Conservation (phyloP, 2,329 filamentous ascomycete genomes). For the Fusarium nelsonii region DNA sequence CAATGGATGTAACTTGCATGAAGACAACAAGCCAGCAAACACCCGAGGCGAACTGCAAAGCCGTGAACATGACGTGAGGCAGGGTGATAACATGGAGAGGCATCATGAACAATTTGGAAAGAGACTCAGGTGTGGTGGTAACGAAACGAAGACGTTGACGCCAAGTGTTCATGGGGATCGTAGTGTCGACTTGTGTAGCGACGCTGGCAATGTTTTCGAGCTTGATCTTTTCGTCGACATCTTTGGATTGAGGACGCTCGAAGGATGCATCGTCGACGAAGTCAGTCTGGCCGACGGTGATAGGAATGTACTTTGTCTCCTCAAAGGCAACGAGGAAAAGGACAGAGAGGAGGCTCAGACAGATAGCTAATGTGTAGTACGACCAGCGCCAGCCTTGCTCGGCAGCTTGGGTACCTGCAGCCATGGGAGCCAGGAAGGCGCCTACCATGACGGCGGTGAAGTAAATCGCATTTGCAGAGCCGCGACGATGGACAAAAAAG, state of each 20-base stretch:
- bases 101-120: conserved; percentile 37
- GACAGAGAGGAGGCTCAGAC: conserved; percentile 41
- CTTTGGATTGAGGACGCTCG: neutral
- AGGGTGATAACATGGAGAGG: conserved; percentile 46
- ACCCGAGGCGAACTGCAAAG: conserved; percentile 54
- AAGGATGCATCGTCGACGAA: neutral
- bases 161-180: conserved; percentile 37
- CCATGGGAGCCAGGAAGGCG: conserved; percentile 50
- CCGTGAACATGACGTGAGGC: conserved; percentile 56
- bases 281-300: conserved; percentile 13
- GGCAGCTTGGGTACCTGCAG: conserved; percentile 45
- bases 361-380: conserved; percentile 44
- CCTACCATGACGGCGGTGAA: conserved; percentile 51
- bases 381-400: conserved; percentile 46
- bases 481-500: conserved; percentile 52
- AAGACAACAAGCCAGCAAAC: conserved; percentile 42
- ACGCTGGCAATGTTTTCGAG: neutral
- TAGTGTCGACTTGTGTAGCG: neutral
- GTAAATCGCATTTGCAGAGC: conserved; percentile 50
- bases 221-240: conserved; percentile 8
- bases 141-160: conserved; percentile 36
- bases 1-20: conserved; percentile 50
- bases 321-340: conserved; percentile 46
- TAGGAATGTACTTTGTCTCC: conserved; percentile 50
- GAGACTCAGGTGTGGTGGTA: conserved; percentile 37